Base-by-base conservation (phyloP, 2,329 filamentous ascomycete genomes). In the Colletotrichum filicis region DNA sequence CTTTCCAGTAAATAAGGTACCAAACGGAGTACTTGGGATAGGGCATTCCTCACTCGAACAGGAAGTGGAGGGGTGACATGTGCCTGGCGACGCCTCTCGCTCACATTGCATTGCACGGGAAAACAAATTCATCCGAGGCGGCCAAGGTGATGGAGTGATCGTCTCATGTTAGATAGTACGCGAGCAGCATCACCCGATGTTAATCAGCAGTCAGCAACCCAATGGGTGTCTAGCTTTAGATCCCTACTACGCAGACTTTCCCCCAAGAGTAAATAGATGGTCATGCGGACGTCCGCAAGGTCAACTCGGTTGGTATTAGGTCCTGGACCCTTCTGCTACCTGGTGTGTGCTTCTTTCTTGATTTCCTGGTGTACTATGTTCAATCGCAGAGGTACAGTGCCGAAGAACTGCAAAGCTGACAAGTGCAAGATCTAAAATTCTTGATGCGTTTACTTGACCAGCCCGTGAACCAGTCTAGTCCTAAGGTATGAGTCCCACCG, bases 251-350 rank as follows among this genome's bases (percentile, higher is more conserved):
- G 42, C 19, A 49, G 42, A 22, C 42, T 28, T 58, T 46, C 53
- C 35, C 42, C 61, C 19, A 30, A 60, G n/a, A 42, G 42, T 22
- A 49, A 1, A 35, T 12, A 35, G 26, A 71, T 37, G 22, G 28
- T 62, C 55, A 73, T 57, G 66, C 70, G 46, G 55, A 59, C 66
- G 56, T 62, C 58, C 58, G 58, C 52, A n/a, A 62, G 52, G 58
- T 32, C 42, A 42, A 49, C 35, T 55, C 53, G n/a, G 19, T 42
- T 60, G 49, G 6, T n/a, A 1, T 12, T 28, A 58, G 19, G 35
- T 22, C 11, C 4, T 12, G 32, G 4, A 11, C 5, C n/a, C 22
- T 12, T 22, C 53, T 7, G n/a, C 42, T 35, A 49, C 42, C 42
- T 49, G 14, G 37, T 14, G 5, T 16, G 2, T 42, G 5, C 11